Conservation (phyloP, 2,329 filamentous ascomycete genomes). For the Cryoendolithus antarcticus region DNA sequence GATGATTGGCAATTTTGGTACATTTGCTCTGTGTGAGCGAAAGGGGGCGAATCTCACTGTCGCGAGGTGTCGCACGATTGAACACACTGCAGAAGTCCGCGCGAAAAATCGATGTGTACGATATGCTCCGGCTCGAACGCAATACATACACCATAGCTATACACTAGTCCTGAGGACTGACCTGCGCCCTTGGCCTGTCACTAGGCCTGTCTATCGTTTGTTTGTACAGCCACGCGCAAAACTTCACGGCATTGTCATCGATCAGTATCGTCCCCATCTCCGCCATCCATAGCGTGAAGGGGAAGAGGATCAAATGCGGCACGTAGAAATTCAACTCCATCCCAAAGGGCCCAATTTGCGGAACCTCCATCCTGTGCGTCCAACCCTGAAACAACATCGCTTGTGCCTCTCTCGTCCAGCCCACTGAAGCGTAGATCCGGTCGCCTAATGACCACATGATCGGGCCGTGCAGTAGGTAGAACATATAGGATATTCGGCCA, state of each 20-base stretch:
- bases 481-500: constrained; percentile 48
- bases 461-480: constrained; percentile 55
- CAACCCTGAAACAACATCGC: constrained; percentile 42
- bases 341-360: constrained; percentile 43
- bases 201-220: constrained; percentile 7
- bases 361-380: constrained; percentile 46
- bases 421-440: constrained; percentile 49
- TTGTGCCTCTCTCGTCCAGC: constrained; percentile 41
- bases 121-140: too few species aligned
- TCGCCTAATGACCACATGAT: constrained; percentile 49
- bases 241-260: constrained; percentile 48
- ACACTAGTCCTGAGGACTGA: too few species aligned
- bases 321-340: constrained; percentile 48
- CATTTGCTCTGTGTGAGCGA: too few species aligned
- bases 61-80: too few species aligned
- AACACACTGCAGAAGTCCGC: too few species aligned
- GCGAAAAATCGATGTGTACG: too few species aligned
- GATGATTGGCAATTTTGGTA: too few species aligned
- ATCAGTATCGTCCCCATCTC: constrained; percentile 44
- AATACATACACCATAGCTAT: too few species aligned
- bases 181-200: too few species aligned
- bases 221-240: constrained; percentile 46
- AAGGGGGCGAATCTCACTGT: too few species aligned
- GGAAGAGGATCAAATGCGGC: constrained; percentile 48
- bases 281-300: constrained; percentile 46